These are phyloP conservation scores for Saccharomycopsis crataegensis DNA, from an alignment of 1,139 yeast genomes.

Conservation along the genomic window DNA sequence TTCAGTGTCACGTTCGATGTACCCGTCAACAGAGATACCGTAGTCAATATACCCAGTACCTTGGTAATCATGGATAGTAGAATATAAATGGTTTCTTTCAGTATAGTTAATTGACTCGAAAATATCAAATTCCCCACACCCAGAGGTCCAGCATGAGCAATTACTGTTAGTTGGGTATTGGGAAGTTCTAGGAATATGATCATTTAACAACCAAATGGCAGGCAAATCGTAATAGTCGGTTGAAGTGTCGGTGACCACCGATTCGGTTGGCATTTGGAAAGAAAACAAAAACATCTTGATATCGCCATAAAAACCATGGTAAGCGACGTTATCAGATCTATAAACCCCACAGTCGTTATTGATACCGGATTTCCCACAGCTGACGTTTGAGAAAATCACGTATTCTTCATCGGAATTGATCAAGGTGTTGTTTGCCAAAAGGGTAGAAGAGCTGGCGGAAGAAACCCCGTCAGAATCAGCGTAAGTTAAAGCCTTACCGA, in stretches of 20 bases:
- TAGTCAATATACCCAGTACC: slow-evolving; percentile 52
- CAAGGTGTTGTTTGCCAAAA: slow-evolving; percentile 42
- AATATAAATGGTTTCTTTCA: slow-evolving; percentile 46
- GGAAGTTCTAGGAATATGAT: slow-evolving; percentile 71
- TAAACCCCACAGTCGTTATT: slow-evolving; percentile 57
- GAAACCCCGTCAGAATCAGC: slow-evolving; percentile 39
- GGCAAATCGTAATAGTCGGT: slow-evolving; percentile 51
- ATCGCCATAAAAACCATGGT: slow-evolving; percentile 61
- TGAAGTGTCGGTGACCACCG: slow-evolving; percentile 29
- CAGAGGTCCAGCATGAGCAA: slow-evolving; percentile 72
- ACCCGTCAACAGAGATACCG: slow-evolving; percentile 55
- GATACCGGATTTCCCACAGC: slow-evolving; percentile 43
- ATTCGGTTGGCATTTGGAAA: slow-evolving; percentile 55
- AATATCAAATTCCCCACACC: slow-evolving; percentile 79
- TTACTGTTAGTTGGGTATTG: slow-evolving; percentile 56
- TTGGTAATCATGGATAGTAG: slow-evolving; percentile 69
- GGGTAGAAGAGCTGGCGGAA: slow-evolving; percentile 36
- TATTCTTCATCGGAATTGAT: slow-evolving; percentile 53
- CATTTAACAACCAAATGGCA: slow-evolving; percentile 72
- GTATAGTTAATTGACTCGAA: slow-evolving; percentile 58
- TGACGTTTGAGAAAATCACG: slow-evolving; percentile 48
- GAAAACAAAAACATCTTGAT: slow-evolving; percentile 66
- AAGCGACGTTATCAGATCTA: slow-evolving; percentile 66
- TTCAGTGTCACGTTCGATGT: slow-evolving; percentile 36
- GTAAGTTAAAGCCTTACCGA: slow-evolving; percentile 58